Base-by-base conservation (phyloP, 306 rosid species). In the Parietaria judaica region DNA sequence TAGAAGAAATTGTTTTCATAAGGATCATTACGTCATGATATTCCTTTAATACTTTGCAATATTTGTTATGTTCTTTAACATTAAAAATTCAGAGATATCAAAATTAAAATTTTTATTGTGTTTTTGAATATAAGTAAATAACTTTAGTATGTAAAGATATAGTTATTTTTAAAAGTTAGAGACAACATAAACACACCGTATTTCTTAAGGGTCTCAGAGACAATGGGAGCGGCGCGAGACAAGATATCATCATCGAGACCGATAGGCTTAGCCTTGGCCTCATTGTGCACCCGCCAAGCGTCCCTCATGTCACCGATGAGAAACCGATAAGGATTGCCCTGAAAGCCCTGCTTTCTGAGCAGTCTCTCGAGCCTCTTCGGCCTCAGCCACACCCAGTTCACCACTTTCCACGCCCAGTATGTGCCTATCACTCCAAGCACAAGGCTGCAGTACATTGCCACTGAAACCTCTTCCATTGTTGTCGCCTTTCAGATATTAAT, bases 351-450 rank as follows among this genome's bases (percentile, higher is more conserved):
- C 13, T 68, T 34, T 58, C 84, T 72, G 6, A 83, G 70, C 0
- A 50, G 10, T 51, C 50, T 74, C 50, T 86, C 95, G 1, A 83
- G n/a, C n/a, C n/a, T n/a, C n/a, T n/a, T n/a, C n/a, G n/a, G n/a
- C n/a, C n/a, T n/a, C n/a, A n/a, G n/a, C 90, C 95, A 86, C 5
- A 81, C 15, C 87, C 77, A 70, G 8, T 72, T 64, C 49, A 81
- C 23, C 53, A 64, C 43, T 39, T 37, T 79, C 95, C 89, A 80
- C 65, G 53, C 53, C 66, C 65, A 73, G 47, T 7, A 11, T 3
- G 14, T 7, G 16, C 41, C 6, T 39, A 60, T 31, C 35, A 59
- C 11, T 2, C 31, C 12, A 3, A 34, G 17, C 45, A 60, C 47
- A n/a, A n/a, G n/a, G n/a, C n/a, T n/a, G n/a, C n/a, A n/a, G n/a